Base-by-base conservation (phyloP, 768 basidiomycete species). In the Mycena maculata region DNA sequence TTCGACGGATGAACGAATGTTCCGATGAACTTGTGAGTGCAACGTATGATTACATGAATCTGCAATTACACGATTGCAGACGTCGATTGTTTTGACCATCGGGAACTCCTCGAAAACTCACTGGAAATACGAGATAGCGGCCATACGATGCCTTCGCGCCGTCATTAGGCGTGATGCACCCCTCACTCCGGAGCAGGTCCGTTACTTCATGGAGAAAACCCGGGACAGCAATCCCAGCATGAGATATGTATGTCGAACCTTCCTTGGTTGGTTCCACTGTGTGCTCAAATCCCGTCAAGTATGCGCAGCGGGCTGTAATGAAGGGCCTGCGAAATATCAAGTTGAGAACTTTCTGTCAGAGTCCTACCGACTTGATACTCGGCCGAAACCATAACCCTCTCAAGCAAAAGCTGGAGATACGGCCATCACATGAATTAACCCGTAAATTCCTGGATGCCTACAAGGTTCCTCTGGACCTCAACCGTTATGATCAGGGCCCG, bases 301-400 rank as follows among this genome's bases (percentile, higher is more conserved):
- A 91, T 80, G 84, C 88, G 4, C 89, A 90, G 75, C 85, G 92
- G 66, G 92, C 90, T 1, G 78, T 93, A 15, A 92, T 93, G 84
- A 95, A 95, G 76, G 84, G 87, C 30, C 81, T 91, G 9, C 88
- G 92, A 59, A 88, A 89, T 75, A 83, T 96, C 79, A 96, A 95
- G 78, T 73, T 96, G n/a, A 86, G 94, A 47, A 92, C 94, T 1
- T 86, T 88, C 53, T 88, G 88, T 65, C 78, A 75, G 1, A 81
- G 82, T 15, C 83, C 87, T 33, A 79, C 82, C 39, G 89, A 90
- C 65, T 79, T 95, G 20, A 86, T 87, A 12, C 77, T 92, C 6
- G 86, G 86, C 69, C 84, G 84, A 44, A 86, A 86, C 60, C 82
- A 83, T 64, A 94, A 95, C 73, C 93, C 92, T 1, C 82, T 95